Evolutionary conservation across 176 grass and related monocot genomes (phyloP).

Genomic region (Oryza australiensis): DNA sequence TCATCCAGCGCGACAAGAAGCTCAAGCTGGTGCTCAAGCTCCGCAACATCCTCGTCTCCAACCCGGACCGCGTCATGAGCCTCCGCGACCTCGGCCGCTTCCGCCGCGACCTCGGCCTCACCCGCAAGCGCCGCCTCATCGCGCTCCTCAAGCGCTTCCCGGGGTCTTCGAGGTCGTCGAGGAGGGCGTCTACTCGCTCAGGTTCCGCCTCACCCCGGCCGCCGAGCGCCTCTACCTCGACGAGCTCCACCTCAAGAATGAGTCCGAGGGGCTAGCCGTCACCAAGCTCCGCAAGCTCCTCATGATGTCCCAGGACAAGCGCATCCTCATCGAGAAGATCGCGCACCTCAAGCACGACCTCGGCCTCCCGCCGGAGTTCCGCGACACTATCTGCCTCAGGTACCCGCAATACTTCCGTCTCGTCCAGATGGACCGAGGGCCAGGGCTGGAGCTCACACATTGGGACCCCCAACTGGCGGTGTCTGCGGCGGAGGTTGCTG

Average conservation of each 20-base stretch:
- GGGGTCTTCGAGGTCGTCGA: conserved; percentile 82
- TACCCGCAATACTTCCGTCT: conserved; percentile 88
- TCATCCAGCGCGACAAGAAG: conserved; percentile 96
- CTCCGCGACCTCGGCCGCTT: conserved; percentile 85
- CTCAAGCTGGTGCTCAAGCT: conserved; percentile 94
- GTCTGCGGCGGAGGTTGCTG: conserved; percentile 70
- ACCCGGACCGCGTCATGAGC: conserved; percentile 83
- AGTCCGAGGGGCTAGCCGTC: conserved; percentile 74
- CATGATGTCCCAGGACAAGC: conserved; percentile 78
- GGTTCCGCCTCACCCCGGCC: conserved; percentile 68
- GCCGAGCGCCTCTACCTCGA: conserved; percentile 92
- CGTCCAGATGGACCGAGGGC: conserved; percentile 76
- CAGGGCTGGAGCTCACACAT: conserved; percentile 80
- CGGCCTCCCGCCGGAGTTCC: conserved; percentile 77
- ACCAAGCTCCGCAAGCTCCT: conserved; percentile 88
- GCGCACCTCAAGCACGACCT: conserved; percentile 86
- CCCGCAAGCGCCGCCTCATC: conserved; percentile 90
- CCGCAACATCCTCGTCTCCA: conserved; percentile 76
- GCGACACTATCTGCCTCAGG: conserved; percentile 70
- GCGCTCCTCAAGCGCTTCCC: conserved; percentile 84
- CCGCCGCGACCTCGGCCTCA: conserved; percentile 86
- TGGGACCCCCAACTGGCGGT: conserved; percentile 84
- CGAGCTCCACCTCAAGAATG: conserved; percentile 69
- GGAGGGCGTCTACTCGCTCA: conserved; percentile 90
- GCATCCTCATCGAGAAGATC: conserved; percentile 83